phyloP scores from a whole-genome alignment of 208 protist species.

The Acanthamoeba lenticulata region DNA sequence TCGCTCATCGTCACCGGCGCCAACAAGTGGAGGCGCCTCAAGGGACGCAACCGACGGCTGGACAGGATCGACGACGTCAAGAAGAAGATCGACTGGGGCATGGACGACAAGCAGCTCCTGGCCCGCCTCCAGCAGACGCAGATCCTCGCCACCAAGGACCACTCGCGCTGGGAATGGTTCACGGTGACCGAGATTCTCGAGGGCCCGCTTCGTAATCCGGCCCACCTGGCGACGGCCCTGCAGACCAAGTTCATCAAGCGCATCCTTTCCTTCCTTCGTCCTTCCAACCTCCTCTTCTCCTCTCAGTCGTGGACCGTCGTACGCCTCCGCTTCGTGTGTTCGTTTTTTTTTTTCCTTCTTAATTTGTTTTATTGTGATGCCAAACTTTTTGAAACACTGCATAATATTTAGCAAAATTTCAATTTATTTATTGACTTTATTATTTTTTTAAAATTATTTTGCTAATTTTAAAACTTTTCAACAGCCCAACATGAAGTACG shows the following conservation, averaged over 20 bases:
- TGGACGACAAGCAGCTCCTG: conserved; percentile 59
- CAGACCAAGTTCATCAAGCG: conserved; percentile 70
- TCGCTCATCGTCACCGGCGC: conserved; percentile 63
- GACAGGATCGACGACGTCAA: conserved; percentile 67
- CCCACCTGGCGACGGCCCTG: background rate
- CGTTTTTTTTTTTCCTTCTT: background rate
- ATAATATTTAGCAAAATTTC: too few relatives aligned
- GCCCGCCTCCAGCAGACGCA: conserved; percentile 47
- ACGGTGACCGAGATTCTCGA: conserved; percentile 50
- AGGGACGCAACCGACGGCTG: conserved; percentile 24
- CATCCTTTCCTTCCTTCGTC: conserved; percentile 63
- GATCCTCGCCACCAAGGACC: conserved; percentile 57
- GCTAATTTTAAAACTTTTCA: conserved; percentile 35
- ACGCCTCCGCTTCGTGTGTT: background rate
- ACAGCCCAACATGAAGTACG: conserved; percentile 78
- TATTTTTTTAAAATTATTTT: conserved; percentile 61
- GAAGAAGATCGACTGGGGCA: conserved; percentile 66
- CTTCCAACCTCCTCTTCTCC: conserved; percentile 42
- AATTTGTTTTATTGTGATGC: too few relatives aligned
- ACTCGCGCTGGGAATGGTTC: conserved; percentile 56
- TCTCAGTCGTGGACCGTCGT: conserved; percentile 14
- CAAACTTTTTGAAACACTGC: too few relatives aligned
- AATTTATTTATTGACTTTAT: background rate
- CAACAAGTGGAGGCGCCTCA: conserved; percentile 59
- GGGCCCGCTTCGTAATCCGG: conserved; percentile 56